These are phyloP conservation scores for Malania oleifera DNA, from an alignment of 164 flowering plant genomes.

Conservation along the genomic window DNA sequence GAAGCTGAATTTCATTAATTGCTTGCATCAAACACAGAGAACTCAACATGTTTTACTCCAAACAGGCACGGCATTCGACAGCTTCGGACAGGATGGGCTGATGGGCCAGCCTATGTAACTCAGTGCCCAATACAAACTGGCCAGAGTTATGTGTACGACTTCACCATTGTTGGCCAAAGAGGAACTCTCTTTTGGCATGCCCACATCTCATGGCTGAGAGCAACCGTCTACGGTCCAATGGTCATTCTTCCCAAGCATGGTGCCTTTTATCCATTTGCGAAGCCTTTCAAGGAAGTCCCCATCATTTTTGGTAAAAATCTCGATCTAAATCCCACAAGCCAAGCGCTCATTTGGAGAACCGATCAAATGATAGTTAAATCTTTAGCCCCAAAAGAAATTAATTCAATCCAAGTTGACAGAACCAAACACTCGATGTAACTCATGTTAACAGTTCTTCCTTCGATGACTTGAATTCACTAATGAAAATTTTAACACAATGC, in stretches of 20 bases:
- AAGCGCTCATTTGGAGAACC: no score
- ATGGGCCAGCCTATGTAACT: slow-evolving; percentile 1
- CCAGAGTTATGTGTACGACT: slow-evolving; percentile 2
- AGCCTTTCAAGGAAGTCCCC: slow-evolving; percentile 3
- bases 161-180: slow-evolving; percentile 6
- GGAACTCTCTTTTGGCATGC: slow-evolving; percentile 4
- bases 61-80: slow-evolving; percentile 6
- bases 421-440: no score
- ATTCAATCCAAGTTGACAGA: no score
- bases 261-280: background rate
- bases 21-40: no score
- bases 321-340: no score
- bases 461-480: background rate
- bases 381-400: no score
- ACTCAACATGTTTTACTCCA: background rate
- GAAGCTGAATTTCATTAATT: no score
- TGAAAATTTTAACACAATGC: background rate
- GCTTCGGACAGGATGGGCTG: background rate
- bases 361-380: no score
- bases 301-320: background rate
- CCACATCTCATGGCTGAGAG: no score
- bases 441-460: background rate
- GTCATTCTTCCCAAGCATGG: background rate
- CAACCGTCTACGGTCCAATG: background rate
- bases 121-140: slow-evolving; percentile 5